Conservation (phyloP, 805 yeast genomes). For the Zygosaccharomyces pseudorouxii region DNA sequence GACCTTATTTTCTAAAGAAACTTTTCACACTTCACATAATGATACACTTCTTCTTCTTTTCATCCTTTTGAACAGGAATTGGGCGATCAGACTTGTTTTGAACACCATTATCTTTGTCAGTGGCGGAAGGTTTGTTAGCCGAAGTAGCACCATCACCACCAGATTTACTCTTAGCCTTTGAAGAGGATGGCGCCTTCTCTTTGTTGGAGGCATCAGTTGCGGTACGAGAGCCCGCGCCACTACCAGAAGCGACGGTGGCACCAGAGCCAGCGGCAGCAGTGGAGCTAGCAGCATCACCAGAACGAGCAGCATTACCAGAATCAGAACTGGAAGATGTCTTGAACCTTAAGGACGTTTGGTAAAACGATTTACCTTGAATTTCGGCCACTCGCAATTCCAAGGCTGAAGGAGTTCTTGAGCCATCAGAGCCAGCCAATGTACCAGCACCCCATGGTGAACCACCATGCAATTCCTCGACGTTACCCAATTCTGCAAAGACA, state of each 20-base stretch:
- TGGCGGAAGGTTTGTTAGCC: background rate
- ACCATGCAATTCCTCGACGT: conserved; percentile 67
- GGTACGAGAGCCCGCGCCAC: conserved; percentile 6
- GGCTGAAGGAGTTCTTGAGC: conserved; percentile 61
- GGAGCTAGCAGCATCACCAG: conserved; percentile 9
- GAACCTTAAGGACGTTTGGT: conserved; percentile 40
- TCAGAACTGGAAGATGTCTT: conserved; percentile 1
- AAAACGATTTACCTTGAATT: conserved; percentile 66
- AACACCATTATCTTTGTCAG: background rate
- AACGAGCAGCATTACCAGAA: conserved; percentile 5
- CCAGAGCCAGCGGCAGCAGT: conserved; percentile 2
- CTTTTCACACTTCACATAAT: conserved; percentile 2
- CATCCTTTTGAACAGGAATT: background rate
- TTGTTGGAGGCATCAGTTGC: conserved; percentile 12
- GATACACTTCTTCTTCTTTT: conserved; percentile 1
- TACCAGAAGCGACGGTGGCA: conserved; percentile 1
- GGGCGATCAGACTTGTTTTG: background rate
- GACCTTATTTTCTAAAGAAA: background rate
- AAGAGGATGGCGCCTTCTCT: conserved; percentile 5
- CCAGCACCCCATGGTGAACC: conserved; percentile 90
- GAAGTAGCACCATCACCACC: background rate
- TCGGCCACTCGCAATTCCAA: conserved; percentile 61
- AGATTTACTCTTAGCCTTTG: conserved; percentile 2
- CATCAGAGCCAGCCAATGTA: conserved; percentile 67
- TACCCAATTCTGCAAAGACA: conserved; percentile 51